Conservation (phyloP, 2,329 filamentous ascomycete species). For the Ascosphaera acerosa region DNA sequence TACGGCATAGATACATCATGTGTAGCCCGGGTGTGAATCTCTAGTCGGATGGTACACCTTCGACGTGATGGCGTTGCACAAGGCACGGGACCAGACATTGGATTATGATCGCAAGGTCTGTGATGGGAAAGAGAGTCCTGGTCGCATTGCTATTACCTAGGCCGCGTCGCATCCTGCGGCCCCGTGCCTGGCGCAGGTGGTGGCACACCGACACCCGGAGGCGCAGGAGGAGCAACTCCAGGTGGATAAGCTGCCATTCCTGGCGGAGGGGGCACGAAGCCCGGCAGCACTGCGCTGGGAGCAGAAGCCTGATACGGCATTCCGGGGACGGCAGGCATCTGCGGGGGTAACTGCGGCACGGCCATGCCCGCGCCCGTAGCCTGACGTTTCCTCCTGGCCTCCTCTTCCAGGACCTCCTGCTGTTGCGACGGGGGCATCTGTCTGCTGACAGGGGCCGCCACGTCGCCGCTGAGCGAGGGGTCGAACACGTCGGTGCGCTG, state of each 20-base stretch:
- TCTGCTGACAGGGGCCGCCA: constrained; percentile 1
- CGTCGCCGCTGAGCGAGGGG: constrained; percentile 13
- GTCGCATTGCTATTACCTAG: no score
- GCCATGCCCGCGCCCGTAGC: constrained; percentile 37
- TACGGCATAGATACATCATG: no score
- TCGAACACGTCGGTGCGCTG: constrained; percentile 78
- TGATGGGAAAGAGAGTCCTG: no score
- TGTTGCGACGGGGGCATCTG: constrained; percentile 34
- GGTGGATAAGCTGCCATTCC: constrained; percentile 2
- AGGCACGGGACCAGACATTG: no score
- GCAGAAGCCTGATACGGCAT: no score
- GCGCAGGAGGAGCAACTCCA: no score
- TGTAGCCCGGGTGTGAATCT: no score
- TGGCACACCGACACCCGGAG: constrained; percentile 34
- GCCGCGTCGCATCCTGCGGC: no score
- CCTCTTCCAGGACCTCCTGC: constrained; percentile 44
- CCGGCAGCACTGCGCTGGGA: no score
- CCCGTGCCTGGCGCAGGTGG: constrained; percentile 27
- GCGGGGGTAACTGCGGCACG: constrained; percentile 3
- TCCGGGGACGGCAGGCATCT: background rate
- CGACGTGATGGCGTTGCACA: no score
- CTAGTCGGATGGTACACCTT: no score
- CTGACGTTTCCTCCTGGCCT: constrained; percentile 49
- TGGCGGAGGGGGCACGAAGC: constrained; percentile 1
- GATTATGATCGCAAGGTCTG: no score